Conservation (phyloP, 306 rosid genomes). For the Albizia julibrissin region DNA sequence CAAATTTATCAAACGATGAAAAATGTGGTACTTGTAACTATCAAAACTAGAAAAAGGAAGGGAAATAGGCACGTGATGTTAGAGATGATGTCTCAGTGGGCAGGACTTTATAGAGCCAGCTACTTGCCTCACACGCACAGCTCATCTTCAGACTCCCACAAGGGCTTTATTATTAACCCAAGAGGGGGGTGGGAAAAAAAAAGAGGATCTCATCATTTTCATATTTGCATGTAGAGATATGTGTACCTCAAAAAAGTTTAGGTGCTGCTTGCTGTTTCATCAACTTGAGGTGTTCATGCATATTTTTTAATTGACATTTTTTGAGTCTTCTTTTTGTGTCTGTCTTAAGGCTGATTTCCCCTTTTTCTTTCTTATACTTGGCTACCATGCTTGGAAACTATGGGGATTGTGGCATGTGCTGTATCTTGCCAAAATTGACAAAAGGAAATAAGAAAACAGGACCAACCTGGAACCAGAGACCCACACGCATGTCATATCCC, state of each 20-base stretch:
- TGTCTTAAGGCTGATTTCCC: constrained; percentile 38
- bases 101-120: constrained; percentile 62
- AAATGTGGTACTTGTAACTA: constrained; percentile 28
- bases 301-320: constrained; percentile 25
- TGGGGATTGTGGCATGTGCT: constrained; percentile 39
- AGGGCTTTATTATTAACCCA: constrained; percentile 9
- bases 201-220: constrained; percentile 32
- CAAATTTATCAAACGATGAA: constrained; percentile 25
- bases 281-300: constrained; percentile 27
- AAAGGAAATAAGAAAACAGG: constrained; percentile 42
- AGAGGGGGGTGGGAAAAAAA: not conserved
- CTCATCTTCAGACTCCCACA: constrained; percentile 50
- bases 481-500: constrained; percentile 76
- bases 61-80: constrained; percentile 51
- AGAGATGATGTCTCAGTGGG: constrained; percentile 38
- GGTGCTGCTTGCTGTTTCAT: constrained; percentile 10
- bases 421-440: constrained; percentile 47
- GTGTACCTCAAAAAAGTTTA: constrained; percentile 25
- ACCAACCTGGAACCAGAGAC: constrained; percentile 50
- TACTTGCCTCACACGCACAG: constrained; percentile 63
- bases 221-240: not conserved
- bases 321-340: constrained; percentile 25
- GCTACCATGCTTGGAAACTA: constrained; percentile 48
- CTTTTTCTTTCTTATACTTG: constrained; percentile 31
- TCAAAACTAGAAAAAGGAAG: constrained; percentile 35